Base-by-base conservation (phyloP, 352 stramenopile species). In the Pythium brassicae region DNA sequence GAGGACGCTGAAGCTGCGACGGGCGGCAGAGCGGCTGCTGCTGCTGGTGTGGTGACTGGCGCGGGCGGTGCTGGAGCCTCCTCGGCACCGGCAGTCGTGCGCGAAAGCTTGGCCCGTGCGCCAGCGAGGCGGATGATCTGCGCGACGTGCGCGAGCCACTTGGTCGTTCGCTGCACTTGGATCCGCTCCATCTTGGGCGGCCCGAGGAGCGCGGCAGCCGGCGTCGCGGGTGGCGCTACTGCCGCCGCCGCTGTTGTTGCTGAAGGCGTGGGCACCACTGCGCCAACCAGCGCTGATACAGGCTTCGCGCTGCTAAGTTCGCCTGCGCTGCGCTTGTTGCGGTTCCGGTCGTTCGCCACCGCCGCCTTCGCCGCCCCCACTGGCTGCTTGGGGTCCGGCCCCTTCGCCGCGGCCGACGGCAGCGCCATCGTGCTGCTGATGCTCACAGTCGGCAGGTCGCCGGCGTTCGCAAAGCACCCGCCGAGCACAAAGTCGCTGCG, bases 131-230 rank as follows among this genome's bases (percentile, higher is more conserved):
- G 77, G 35, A 93, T 91, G 50, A 93, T 84, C 53, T 89, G 65
- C 9, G 61, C 71, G 1, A 91, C 69, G 39, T 71, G 88, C 34
- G 69, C 68, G 22, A 93, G 62, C 83, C 80, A 93, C 35, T 69
- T 80, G 17, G 74, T 83, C 39, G 83, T 93, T 20, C 81, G 74
- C 50, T 86, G 78, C 14, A 91, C 80, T 48, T 91, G 88, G 44
- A 93, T 82, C 34, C 77, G 72, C 40, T 93, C 83, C 80, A 93
- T 85, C 53, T 91, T 93, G 0, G 68, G 78, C 0, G 83, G 78
- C 1, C 55, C 67, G 32, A 90, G 50, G 8, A 60, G 42, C 1
- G 8, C 42, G 12, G 23, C 42, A 26, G 40, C 50, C 35, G 66
- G 55, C 19, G 69, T 37, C 32, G 32, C 32, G 32, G 14, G 32